Percentiles rank a stretch among this genome's conserved stretches.
phyloP scores from a whole-genome alignment of 164 flowering plant genomes.

The Chloranthus sessilifolius region DNA sequence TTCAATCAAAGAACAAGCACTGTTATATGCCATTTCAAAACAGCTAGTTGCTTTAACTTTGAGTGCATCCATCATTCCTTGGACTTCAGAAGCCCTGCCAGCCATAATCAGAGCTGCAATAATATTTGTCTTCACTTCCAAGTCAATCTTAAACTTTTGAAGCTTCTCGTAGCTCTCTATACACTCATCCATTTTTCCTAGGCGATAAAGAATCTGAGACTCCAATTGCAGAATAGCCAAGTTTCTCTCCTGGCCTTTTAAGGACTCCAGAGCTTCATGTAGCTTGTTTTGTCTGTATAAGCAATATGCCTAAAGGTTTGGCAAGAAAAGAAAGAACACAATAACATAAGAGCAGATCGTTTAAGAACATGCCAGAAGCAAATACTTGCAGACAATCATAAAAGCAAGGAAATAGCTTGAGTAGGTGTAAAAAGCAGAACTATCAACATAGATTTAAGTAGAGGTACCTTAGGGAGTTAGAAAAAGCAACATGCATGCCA shows the following conservation, averaged over 20 bases:
- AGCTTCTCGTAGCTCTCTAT: constrained; percentile 68
- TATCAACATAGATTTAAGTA: not conserved
- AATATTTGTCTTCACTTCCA: constrained; percentile 52
- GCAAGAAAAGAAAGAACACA: not conserved
- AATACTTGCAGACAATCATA: not conserved
- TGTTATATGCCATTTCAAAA: constrained; percentile 92
- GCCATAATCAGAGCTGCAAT: constrained; percentile 75
- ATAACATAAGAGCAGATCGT: no score
- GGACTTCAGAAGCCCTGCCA: constrained; percentile 84
- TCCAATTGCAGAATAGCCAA: constrained; percentile 59
- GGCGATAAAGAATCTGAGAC: constrained; percentile 80
- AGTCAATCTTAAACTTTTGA: constrained; percentile 64
- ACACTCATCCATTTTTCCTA: constrained; percentile 71
- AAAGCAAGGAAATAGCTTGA: not conserved
- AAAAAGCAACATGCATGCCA: not conserved
- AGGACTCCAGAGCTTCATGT: constrained; percentile 64
- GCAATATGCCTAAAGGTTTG: constrained; percentile 72
- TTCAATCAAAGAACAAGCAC: constrained; percentile 84
- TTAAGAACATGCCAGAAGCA: no score
- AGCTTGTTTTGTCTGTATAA: constrained; percentile 86
- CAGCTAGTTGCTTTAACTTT: constrained; percentile 75
- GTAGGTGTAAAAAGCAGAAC: not conserved
- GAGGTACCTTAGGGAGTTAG: not conserved
- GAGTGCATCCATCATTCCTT: constrained; percentile 50
- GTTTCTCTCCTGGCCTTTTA: constrained; percentile 50